Base-by-base conservation (phyloP, 1,284 basidiomycete species). In the Athelia sp. region DNA sequence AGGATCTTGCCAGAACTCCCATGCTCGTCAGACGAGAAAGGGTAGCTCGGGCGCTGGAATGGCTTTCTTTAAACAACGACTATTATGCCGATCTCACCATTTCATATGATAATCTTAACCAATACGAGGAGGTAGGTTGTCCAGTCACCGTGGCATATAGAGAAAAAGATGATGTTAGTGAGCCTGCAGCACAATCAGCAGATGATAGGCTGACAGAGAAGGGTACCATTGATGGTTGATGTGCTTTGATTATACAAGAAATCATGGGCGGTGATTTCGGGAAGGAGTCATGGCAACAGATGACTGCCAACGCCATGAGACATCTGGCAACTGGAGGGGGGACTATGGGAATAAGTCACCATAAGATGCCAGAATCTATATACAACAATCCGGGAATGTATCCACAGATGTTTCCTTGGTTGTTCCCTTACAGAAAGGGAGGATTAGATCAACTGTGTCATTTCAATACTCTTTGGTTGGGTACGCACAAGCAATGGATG, bases 61-160 rank as follows among this genome's bases (percentile, higher is more conserved):
- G 65, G 65, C 52, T 68, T 15, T 59, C 58, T 19, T 31, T 65
- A 1, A 68, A 68, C 45, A 62, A 68, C 52, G 4, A 2, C 10
- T 58, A 61, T 23, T 68, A 67, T 52, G 14, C 1, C 3, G 58
- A 63, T 48, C 6, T 64, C 0, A 43, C 50, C 0, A 63, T 68
- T 10, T 61, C 57, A 0, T 15, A 61, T 3, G 47, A 57, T 0
- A 61, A 64, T 52, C 29, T 63, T 3, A 19, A 42, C 2, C n/a
- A 49, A 40, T 66, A 66, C 49, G 38, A 50, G 10, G 56, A 58
- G 36, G 18, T 51, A 44, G 48, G 18, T 8, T 46, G 51, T 6
- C 62, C 60, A 18, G 60, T 63, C 1, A 24, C 58, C 18, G 52
- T 54, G 22, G 60, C 56, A 50, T 36, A 23, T 2, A 40, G 42